Base-by-base conservation (phyloP, 345 rosid genomes). In the Theobroma cacao region DNA sequence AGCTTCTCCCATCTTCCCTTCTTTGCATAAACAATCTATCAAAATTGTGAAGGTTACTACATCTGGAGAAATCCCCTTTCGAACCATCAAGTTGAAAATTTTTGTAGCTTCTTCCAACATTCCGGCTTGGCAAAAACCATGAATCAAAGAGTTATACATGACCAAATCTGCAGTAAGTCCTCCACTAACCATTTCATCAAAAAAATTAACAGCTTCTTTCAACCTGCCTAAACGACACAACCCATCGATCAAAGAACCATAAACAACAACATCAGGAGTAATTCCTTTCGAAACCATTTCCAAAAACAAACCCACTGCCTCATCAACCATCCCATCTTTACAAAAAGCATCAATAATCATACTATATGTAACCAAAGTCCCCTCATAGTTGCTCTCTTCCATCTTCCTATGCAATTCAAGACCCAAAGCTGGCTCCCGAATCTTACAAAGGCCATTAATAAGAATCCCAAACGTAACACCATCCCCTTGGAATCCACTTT, bases 1-100 rank as follows among this genome's bases (percentile, higher is more conserved):
- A 50, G 87, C 90, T 34, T 86, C 86, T 1, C 20, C 3, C 48
- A 79, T 45, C 79, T 64, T 78, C 62, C 80, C 81, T 20, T 72
- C 77, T 65, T 82, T 82, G 20, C 76, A 65, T 18, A 75, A 48
- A 41, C 69, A 60, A 26, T 75, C 77, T 75, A 75, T 41, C 56
- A 75, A 75, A 24, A n/a, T 58, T 9, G 77, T 47, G 40, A 60
- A 75, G 38, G 77, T 60, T 30, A 60, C 40, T 6, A 75, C 26
- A 33, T 75, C 56, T 0, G 77, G 77, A 38, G 28, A 43, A 43
- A 40, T 24, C 40, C 43, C 43, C 53, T 60, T 75, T 30, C 40
- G 24, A 43, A 60, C 38, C 77, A 75, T 75, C 53, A 22, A 3
- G 28, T 75, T 43, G 38, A 75, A 45, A 75, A 43, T 41, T 41